Evolutionary conservation across 805 yeast species (phyloP).

Genomic region (Hanseniaspora lachancei): DNA sequence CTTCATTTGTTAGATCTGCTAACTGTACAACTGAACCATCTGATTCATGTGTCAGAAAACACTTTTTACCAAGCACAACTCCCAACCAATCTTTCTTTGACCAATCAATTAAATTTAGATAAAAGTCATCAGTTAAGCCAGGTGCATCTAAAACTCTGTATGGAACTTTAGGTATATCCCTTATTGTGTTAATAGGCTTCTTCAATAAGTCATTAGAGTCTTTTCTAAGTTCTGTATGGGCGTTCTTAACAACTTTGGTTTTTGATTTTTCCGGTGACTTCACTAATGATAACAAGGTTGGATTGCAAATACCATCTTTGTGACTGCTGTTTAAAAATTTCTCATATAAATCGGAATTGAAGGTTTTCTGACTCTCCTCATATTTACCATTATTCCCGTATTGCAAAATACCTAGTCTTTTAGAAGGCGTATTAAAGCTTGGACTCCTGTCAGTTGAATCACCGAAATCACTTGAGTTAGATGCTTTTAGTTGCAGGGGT

Average conservation of each 20-base stretch:
- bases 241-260: not conserved
- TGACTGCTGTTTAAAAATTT: not conserved
- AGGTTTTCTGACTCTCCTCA: not conserved
- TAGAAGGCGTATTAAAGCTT: not conserved
- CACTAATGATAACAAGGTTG: not conserved
- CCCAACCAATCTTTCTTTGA: slow-evolving; percentile 78
- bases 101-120: slow-evolving; percentile 88
- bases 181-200: slow-evolving; percentile 67
- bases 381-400: not conserved
- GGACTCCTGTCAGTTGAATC: not conserved
- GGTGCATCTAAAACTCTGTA: slow-evolving; percentile 93
- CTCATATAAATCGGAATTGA: not conserved
- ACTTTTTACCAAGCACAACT: slow-evolving; percentile 79
- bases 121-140: slow-evolving; percentile 84
- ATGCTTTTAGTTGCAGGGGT: not conserved
- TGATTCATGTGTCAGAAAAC: slow-evolving; percentile 80
- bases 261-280: not conserved
- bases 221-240: slow-evolving; percentile 37
- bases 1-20: slow-evolving; percentile 35
- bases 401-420: not conserved
- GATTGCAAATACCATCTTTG: not conserved
- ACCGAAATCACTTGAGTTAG: not conserved
- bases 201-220: slow-evolving; percentile 70
- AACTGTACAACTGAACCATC: slow-evolving; percentile 72
- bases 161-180: slow-evolving; percentile 76